Conservation (phyloP, 768 basidiomycete genomes). For the Boletus eberwhitei region DNA sequence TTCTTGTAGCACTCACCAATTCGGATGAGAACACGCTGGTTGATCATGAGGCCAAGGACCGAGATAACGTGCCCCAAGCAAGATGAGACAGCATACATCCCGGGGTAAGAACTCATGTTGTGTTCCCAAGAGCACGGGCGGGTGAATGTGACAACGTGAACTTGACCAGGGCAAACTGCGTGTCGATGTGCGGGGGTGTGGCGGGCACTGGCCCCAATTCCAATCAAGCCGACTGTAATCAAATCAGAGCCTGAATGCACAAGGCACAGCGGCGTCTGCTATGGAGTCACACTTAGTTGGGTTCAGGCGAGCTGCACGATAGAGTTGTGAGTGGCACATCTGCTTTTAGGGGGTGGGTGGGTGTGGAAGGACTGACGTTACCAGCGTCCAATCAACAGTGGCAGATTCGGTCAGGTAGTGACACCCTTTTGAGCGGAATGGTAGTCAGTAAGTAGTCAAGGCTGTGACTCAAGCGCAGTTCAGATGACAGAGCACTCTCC, state of each 20-base stretch:
- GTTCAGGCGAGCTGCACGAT: constrained; percentile 2
- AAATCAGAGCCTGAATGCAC: not conserved
- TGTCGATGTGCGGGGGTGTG: not conserved
- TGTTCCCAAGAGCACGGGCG: no score
- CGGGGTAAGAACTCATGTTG: no score
- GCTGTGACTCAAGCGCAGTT: not conserved
- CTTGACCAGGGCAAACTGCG: not conserved
- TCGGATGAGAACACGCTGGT: not conserved
- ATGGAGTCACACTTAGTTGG: not conserved
- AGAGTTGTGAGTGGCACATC: not conserved
- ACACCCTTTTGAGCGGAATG: constrained; percentile 3
- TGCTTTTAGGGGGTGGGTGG: not conserved
- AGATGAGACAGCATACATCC: no score
- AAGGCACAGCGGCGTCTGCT: not conserved
- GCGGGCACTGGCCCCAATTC: no score
- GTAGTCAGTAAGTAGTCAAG: not conserved
- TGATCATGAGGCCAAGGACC: no score
- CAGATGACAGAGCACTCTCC: not conserved
- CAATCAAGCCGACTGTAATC: constrained; percentile 6
- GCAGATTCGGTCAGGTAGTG: constrained; percentile 4
- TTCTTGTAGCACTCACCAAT: not conserved
- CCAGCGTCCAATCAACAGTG: constrained; percentile 5
- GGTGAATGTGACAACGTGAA: not conserved
- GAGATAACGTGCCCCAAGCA: no score
- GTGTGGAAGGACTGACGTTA: not conserved